These are phyloP conservation scores for Rhododendron kiyosumense DNA, from an alignment of 148 eudicot species.

Conservation along the genomic window DNA sequence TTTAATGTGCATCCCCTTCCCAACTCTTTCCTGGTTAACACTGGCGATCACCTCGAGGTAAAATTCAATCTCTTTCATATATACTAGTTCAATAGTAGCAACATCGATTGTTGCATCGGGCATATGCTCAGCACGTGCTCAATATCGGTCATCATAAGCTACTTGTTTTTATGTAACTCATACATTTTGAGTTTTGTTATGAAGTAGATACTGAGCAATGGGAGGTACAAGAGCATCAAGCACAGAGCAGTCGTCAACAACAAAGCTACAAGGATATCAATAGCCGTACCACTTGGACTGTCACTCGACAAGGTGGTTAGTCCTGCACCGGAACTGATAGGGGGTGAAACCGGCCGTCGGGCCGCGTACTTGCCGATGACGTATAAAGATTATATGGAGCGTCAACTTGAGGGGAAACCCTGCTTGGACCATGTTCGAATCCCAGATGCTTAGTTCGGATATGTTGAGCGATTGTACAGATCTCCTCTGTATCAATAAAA, in stretches of 20 bases:
- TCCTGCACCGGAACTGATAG: conserved; percentile 16
- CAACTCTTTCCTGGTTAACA: conserved; percentile 40
- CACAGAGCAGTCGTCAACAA: conserved; percentile 38
- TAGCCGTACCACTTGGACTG: conserved; percentile 23
- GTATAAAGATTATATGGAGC: conserved; percentile 20
- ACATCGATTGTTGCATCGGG: neutral
- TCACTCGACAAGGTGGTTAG: conserved; percentile 23
- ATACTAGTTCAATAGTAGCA: too few species aligned
- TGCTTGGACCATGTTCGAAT: conserved; percentile 10
- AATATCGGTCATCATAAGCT: neutral
- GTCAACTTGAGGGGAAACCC: conserved; percentile 8
- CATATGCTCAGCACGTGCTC: too few species aligned
- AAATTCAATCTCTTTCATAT: neutral
- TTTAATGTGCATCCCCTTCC: conserved; percentile 31
- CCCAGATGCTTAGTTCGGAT: neutral
- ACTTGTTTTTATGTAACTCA: neutral
- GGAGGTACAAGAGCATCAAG: conserved; percentile 29
- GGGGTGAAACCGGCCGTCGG: neutral
- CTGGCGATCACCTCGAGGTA: conserved; percentile 10
- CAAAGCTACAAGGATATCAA: conserved; percentile 24
- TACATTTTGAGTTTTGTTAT: neutral
- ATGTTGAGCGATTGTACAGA: neutral
- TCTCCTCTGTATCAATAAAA: neutral
- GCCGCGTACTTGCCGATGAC: conserved; percentile 18
- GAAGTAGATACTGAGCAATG: conserved; percentile 35